Conservation (phyloP, 1,284 basidiomycete genomes). For the Phlebopus sp. region DNA sequence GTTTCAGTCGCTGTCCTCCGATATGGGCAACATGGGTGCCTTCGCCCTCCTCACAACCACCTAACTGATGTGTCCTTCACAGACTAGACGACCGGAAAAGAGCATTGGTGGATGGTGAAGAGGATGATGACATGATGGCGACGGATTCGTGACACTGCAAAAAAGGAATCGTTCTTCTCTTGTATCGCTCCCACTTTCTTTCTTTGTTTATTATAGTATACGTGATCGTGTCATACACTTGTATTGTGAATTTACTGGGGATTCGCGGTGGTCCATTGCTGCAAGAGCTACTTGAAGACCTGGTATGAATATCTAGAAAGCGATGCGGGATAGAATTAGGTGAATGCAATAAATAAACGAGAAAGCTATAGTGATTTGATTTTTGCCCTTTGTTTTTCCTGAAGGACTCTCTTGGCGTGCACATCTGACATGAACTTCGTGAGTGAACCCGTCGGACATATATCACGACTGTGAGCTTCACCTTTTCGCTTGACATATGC, state of each 20-base stretch:
- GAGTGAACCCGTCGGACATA: background rate
- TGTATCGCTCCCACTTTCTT: background rate
- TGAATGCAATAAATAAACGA: constrained; percentile 35
- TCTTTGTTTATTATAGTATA: constrained; percentile 23
- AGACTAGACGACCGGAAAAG: constrained; percentile 57
- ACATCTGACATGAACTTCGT: constrained; percentile 49
- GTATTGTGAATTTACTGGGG: constrained; percentile 17
- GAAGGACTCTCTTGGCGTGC: constrained; percentile 72
- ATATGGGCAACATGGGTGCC: background rate
- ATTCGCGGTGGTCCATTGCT: constrained; percentile 4
- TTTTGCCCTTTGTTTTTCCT: constrained; percentile 78
- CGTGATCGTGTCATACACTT: constrained; percentile 14
- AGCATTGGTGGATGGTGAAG: constrained; percentile 39
- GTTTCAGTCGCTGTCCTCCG: no score
- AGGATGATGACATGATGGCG: constrained; percentile 28
- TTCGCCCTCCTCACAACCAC: background rate
- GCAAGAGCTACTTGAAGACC: background rate
- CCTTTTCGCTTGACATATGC: constrained; percentile 86
- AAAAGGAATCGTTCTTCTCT: background rate
- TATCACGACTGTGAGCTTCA: constrained; percentile 28
- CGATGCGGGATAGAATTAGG: background rate
- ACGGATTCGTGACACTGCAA: constrained; percentile 24
- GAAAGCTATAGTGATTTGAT: constrained; percentile 65
- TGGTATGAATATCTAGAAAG: constrained; percentile 17
- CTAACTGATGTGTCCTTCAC: constrained; percentile 4